Conservation (phyloP, 2,329 filamentous ascomycete species). For the Aspergillus felis region DNA sequence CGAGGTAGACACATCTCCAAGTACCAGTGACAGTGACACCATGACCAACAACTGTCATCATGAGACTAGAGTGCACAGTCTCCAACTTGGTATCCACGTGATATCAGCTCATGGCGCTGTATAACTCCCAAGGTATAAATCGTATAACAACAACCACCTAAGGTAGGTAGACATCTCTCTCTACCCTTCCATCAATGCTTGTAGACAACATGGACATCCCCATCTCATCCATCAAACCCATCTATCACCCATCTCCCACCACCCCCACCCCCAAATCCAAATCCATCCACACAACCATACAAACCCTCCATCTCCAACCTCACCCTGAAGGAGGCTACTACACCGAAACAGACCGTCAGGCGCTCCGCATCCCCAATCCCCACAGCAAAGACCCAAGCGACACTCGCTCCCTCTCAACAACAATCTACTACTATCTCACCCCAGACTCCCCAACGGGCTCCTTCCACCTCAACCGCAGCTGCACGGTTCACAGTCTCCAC, state of each 20-base stretch:
- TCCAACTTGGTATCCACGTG: background rate
- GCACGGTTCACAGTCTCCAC: constrained; percentile 64
- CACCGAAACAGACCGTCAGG: constrained; percentile 56
- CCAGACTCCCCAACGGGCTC: constrained; percentile 52
- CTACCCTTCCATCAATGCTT: too few species aligned
- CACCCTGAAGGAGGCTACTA: constrained; percentile 66
- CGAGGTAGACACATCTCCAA: too few species aligned
- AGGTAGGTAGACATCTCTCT: too few species aligned
- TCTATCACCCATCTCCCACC: constrained; percentile 10
- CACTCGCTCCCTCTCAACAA: constrained; percentile 54
- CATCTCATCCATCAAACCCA: constrained; percentile 1
- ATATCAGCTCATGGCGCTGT: background rate
- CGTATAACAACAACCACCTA: too few species aligned
- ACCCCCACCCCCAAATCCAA: background rate
- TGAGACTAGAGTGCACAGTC: background rate
- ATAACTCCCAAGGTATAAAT: too few species aligned
- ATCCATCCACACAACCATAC: constrained; percentile 37
- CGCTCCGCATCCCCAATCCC: constrained; percentile 53
- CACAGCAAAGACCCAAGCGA: constrained; percentile 5
- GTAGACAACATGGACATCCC: background rate
- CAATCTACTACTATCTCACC: constrained; percentile 63
- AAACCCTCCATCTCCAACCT: constrained; percentile 46
- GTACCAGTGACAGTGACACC: too few species aligned
- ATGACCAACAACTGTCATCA: too few species aligned
- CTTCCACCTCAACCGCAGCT: constrained; percentile 61